These are phyloP conservation scores for Aspergillus incahuasiensis DNA, from an alignment of 495 filamentous ascomycete species.

Conservation along the genomic window DNA sequence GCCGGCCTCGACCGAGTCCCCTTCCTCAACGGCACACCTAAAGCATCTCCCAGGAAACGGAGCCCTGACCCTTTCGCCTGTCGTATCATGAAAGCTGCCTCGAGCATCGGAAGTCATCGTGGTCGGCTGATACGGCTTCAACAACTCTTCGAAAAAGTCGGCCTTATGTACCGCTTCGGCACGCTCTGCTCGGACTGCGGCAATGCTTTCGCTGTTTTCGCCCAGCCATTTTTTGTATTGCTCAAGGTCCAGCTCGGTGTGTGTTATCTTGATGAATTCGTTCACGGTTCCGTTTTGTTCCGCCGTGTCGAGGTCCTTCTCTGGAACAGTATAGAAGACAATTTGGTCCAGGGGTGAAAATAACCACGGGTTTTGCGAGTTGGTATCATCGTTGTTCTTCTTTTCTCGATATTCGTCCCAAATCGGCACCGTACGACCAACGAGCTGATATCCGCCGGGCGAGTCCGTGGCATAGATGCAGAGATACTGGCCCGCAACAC, in stretches of 20 bases:
- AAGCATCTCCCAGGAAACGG: constrained; percentile 4
- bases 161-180: neutral
- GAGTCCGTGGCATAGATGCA: constrained; percentile 49
- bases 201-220: neutral
- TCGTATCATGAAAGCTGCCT: neutral
- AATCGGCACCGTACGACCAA: constrained; percentile 43
- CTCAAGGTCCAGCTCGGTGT: neutral
- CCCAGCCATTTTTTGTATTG: constrained; percentile 1
- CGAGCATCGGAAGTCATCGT: neutral
- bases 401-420: neutral
- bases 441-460: constrained; percentile 50
- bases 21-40: neutral
- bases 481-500: constrained; percentile 46
- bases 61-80: neutral
- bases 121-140: constrained; percentile 1
- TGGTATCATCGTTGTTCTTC: neutral
- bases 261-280: neutral
- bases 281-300: neutral
- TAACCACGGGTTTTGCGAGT: neutral
- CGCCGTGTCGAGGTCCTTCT: neutral
- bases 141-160: neutral
- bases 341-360: constrained; percentile 6
- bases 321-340: neutral
- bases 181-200: neutral
- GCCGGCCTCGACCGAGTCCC: neutral